phyloP scores from a whole-genome alignment of 2,329 filamentous ascomycete genomes.

The Chaetomiaceae sp. region DNA sequence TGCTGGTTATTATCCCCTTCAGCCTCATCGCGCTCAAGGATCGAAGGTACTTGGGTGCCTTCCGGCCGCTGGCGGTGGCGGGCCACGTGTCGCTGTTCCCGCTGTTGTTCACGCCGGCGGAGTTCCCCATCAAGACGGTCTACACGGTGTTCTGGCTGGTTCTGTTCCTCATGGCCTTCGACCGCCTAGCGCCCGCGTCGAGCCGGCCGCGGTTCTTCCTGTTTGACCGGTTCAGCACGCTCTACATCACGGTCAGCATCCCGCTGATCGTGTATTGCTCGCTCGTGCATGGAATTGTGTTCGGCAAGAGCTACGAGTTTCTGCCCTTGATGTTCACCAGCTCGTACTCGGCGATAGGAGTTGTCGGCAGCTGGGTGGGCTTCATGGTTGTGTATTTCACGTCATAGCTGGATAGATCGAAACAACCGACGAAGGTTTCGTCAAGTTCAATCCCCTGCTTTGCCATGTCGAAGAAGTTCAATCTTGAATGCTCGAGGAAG shows the following conservation, averaged over 20 bases:
- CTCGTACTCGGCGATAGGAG: conserved; percentile 88
- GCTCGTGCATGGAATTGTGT: conserved; percentile 72
- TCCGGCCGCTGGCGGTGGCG: conserved; percentile 83
- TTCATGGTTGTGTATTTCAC: conserved; percentile 89
- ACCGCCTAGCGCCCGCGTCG: conserved; percentile 78
- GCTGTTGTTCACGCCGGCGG: conserved; percentile 81
- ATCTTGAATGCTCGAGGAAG: too few relatives aligned
- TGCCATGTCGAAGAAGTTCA: too few relatives aligned
- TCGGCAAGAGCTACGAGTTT: conserved; percentile 80
- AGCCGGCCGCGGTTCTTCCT: conserved; percentile 76
- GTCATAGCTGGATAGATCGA: conserved; percentile 32
- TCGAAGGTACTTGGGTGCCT: conserved; percentile 83
- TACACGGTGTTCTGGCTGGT: conserved; percentile 93
- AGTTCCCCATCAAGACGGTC: conserved; percentile 88
- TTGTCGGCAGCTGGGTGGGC: conserved; percentile 90
- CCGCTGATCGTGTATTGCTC: conserved; percentile 87
- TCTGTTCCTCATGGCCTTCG: conserved; percentile 78
- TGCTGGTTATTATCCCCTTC: conserved; percentile 92
- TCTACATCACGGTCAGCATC: conserved; percentile 86
- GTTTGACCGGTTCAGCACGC: conserved; percentile 79
- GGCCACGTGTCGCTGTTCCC: conserved; percentile 95
- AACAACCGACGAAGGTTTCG: background rate
- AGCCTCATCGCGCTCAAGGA: conserved; percentile 86
- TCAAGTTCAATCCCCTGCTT: too few relatives aligned
- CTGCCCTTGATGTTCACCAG: conserved; percentile 96